Conservation (phyloP, 345 rosid species). For the Lepidium aucheri region DNA sequence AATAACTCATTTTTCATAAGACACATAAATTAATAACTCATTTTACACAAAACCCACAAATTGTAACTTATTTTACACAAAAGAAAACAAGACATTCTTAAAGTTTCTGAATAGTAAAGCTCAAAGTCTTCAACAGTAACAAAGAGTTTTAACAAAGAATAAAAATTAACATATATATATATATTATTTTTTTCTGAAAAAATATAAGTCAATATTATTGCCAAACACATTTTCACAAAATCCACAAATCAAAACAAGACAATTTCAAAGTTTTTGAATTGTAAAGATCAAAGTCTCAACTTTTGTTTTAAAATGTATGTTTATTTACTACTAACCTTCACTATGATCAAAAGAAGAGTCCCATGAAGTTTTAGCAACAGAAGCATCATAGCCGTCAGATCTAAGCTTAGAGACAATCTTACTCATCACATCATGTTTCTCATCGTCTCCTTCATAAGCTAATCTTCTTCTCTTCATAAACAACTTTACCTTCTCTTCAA, state of each 20-base stretch:
- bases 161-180: not conserved
- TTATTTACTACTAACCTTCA: slow-evolving; percentile 19
- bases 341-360: slow-evolving; percentile 26
- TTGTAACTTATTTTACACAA: not conserved
- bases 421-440: slow-evolving; percentile 29
- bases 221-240: too few species aligned
- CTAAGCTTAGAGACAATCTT: slow-evolving; percentile 25
- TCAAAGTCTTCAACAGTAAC: not conserved
- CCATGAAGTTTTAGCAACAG: slow-evolving; percentile 28
- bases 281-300: too few species aligned
- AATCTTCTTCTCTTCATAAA: slow-evolving; percentile 12
- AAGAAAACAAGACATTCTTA: not conserved
- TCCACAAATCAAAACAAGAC: too few species aligned
- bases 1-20: too few species aligned
- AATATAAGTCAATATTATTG: too few species aligned
- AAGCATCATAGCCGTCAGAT: slow-evolving; percentile 32
- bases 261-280: too few species aligned
- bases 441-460: slow-evolving; percentile 20
- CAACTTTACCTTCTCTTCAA: slow-evolving; percentile 25
- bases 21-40: too few species aligned
- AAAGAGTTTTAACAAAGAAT: not conserved
- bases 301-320: not conserved
- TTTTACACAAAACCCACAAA: not conserved
- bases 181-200: not conserved
- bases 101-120: not conserved